phyloP scores from a whole-genome alignment of 1,284 basidiomycete species.

The Heimioporus retisporus region DNA sequence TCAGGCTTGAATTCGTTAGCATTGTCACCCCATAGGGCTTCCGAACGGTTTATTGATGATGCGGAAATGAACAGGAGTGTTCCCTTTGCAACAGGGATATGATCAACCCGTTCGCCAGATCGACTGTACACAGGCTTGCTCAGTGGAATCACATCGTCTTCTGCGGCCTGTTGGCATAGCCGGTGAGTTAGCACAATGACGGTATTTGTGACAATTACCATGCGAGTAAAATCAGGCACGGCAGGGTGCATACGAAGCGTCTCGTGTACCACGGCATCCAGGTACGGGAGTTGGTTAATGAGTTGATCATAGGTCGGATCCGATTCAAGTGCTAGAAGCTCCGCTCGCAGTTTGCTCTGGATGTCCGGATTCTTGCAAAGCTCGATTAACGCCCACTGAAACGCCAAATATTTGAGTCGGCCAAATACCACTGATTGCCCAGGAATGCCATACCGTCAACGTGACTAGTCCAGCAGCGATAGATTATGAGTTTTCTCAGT shows the following conservation, averaged over 20 bases:
- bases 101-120: slow-evolving; percentile 49
- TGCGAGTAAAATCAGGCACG: slow-evolving; percentile 38
- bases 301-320: neutral
- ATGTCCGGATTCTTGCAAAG: neutral
- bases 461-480: neutral
- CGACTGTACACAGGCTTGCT: slow-evolving; percentile 50
- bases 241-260: neutral
- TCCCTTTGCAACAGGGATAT: slow-evolving; percentile 58
- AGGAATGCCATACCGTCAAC: neutral
- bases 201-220: slow-evolving; percentile 35
- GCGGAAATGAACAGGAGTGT: slow-evolving; percentile 53
- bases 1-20: slow-evolving; percentile 52
- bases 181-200: neutral
- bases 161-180: slow-evolving; percentile 40
- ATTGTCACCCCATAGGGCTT: slow-evolving; percentile 57
- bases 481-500: neutral
- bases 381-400: neutral
- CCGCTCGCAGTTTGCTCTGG: neutral
- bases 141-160: slow-evolving; percentile 68
- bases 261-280: neutral
- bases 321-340: neutral
- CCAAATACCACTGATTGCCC: too few species aligned
- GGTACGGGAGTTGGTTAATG: neutral
- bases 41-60: slow-evolving; percentile 57
- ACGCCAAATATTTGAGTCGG: neutral